These are phyloP conservation scores for Cercospora sojina DNA, from an alignment of 2,329 filamentous ascomycete species.

Conservation along the genomic window DNA sequence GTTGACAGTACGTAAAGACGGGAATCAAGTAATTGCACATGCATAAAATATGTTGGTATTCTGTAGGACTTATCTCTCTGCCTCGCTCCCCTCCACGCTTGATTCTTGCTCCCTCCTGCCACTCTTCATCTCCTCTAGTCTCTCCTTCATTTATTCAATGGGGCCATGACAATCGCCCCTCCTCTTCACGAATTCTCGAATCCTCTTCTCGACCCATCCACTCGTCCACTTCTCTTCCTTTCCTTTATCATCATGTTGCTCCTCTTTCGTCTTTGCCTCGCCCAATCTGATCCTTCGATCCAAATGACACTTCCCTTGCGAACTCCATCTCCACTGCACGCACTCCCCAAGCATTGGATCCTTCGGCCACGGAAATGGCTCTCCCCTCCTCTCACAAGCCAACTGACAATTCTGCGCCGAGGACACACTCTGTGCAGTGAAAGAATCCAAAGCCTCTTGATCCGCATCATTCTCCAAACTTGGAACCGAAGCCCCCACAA, in stretches of 20 bases:
- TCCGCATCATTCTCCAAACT: background rate
- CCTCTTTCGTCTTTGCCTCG: conserved; percentile 9
- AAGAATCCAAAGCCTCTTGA: background rate
- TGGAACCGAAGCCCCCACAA: background rate
- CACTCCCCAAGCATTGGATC: conserved; percentile 4
- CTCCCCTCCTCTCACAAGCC: conserved; percentile 8
- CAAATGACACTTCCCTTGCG: conserved; percentile 8
- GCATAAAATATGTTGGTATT: background rate
- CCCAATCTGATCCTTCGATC: conserved; percentile 11
- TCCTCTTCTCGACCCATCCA: conserved; percentile 24
- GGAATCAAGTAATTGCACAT: background rate
- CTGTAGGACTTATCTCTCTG: background rate
- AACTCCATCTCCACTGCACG: conserved; percentile 16
- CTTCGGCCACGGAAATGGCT: background rate
- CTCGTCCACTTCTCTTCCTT: conserved; percentile 15
- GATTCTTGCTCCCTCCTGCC: background rate
- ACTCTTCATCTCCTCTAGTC: background rate
- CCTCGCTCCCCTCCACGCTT: background rate
- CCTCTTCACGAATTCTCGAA: conserved; percentile 13
- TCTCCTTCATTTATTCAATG: background rate
- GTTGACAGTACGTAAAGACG: background rate
- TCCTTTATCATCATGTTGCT: background rate
- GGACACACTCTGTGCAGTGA: background rate
- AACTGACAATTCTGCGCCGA: conserved; percentile 1
- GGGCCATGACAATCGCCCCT: background rate